phyloP scores from a whole-genome alignment of 2,329 filamentous ascomycete species.

The Chaetomium strumarium region DNA sequence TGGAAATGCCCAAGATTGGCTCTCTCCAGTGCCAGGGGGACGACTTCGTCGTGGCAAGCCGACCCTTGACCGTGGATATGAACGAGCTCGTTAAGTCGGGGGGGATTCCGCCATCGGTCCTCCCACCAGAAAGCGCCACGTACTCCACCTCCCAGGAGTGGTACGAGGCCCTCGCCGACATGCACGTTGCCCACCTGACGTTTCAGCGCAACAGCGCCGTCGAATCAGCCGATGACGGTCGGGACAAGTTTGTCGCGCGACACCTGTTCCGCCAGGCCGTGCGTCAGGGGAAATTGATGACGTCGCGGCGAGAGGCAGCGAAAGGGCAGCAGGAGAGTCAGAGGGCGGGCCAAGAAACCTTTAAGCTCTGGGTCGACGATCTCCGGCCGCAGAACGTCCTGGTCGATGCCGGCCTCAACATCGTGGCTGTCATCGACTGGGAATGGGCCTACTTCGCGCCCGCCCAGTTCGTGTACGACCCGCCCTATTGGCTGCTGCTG shows the following conservation, averaged over 20 bases:
- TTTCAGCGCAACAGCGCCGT: slow-evolving; percentile 38
- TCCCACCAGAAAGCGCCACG: slow-evolving; percentile 22
- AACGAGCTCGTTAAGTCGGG: slow-evolving; percentile 31
- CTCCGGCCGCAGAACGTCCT: slow-evolving; percentile 30
- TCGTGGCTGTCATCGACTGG: slow-evolving; percentile 38
- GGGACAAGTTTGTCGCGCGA: slow-evolving; percentile 39
- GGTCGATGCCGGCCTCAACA: slow-evolving; percentile 23
- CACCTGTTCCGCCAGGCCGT: slow-evolving; percentile 36
- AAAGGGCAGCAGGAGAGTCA: not conserved
- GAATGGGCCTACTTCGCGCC: slow-evolving; percentile 34
- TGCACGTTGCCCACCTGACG: slow-evolving; percentile 35
- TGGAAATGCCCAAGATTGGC: slow-evolving; percentile 35
- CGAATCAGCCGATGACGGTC: slow-evolving; percentile 33
- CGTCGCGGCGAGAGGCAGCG: not conserved
- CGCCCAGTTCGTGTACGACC: slow-evolving; percentile 27
- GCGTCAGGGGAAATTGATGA: slow-evolving; percentile 7
- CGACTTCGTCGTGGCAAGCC: slow-evolving; percentile 26
- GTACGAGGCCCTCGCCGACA: slow-evolving; percentile 32
- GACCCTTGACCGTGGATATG: slow-evolving; percentile 40
- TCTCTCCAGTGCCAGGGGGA: slow-evolving; percentile 28
- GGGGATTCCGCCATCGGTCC: slow-evolving; percentile 14
- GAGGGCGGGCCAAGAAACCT: slow-evolving; percentile 7
- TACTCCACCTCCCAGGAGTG: slow-evolving; percentile 30
- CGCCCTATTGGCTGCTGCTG: slow-evolving; percentile 34
- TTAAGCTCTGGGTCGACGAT: slow-evolving; percentile 31